Conservation (phyloP, 352 stramenopile species). For the Phytophthora citrophthora region DNA sequence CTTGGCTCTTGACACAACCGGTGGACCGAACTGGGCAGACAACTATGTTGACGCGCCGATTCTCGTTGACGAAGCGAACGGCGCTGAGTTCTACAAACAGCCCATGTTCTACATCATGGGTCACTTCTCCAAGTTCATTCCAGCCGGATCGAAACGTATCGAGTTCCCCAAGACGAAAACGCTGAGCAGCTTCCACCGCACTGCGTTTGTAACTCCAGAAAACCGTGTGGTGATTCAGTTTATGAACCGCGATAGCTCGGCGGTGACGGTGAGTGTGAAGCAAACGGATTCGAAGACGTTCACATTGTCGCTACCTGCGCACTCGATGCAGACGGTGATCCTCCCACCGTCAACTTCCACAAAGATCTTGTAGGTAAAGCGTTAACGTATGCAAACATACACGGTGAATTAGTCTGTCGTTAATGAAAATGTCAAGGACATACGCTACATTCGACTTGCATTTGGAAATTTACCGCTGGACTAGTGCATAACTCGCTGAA, state of each 20-base stretch:
- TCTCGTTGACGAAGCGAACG: background rate
- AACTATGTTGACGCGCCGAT: conserved; percentile 53
- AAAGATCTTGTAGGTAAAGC: too few relatives aligned
- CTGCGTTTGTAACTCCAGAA: conserved; percentile 47
- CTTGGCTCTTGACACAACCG: conserved; percentile 70
- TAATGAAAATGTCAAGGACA: too few relatives aligned
- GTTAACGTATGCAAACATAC: too few relatives aligned
- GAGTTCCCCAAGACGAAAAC: conserved; percentile 27
- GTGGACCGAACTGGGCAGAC: conserved; percentile 76
- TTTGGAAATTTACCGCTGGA: too few relatives aligned
- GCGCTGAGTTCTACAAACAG: conserved; percentile 75
- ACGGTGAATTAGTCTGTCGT: too few relatives aligned
- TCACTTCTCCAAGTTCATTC: conserved; percentile 75
- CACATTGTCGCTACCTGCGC: conserved; percentile 14
- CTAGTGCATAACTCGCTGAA: too few relatives aligned
- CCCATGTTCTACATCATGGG: conserved; percentile 83
- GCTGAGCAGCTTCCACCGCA: conserved; percentile 35
- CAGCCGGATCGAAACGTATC: conserved; percentile 50
- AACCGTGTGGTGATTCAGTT: conserved; percentile 50
- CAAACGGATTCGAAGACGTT: conserved; percentile 21
- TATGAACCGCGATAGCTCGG: conserved; percentile 44
- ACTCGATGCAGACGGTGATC: conserved; percentile 18
- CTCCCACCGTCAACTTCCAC: conserved; percentile 12
- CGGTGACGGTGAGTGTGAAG: conserved; percentile 39
- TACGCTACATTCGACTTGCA: too few relatives aligned